A percentile compares a stretch with the other conserved stretches of the same genome.
Evolutionary conservation across 345 rosid genomes (phyloP).

Genomic region (Eucalyptus fibrosa): DNA sequence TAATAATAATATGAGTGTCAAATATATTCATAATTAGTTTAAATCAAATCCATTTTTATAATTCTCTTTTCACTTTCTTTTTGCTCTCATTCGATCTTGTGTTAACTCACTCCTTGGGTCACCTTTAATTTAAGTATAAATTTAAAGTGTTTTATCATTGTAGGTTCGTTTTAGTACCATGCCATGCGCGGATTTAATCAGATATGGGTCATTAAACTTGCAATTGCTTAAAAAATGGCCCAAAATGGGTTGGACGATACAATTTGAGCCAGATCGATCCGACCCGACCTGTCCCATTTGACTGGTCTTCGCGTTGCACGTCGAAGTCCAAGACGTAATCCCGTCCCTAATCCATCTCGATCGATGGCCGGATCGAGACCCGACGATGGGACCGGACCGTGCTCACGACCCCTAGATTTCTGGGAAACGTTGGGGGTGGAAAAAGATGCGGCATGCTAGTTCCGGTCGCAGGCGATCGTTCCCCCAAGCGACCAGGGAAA

Average conservation of each 20-base stretch:
- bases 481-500: neutral
- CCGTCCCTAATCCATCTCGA: neutral
- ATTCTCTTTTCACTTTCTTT: no score
- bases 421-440: neutral
- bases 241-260: no score
- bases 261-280: no score
- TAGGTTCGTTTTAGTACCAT: fast-evolving
- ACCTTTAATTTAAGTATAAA: neutral
- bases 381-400: neutral
- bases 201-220: fast-evolving
- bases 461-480: neutral
- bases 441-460: neutral
- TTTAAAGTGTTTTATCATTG: no score
- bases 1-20: fast-evolving
- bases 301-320: no score
- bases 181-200: no score
- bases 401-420: neutral
- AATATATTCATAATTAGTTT: neutral
- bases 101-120: fast-evolving
- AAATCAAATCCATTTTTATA: fast-evolving
- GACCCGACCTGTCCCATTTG: no score
- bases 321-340: neutral
- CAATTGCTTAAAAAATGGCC: no score
- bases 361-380: neutral
- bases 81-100: fast-evolving